Evolutionary conservation across 2,329 filamentous ascomycete genomes (phyloP), one percentile per base, ranked within the genome.

Genomic region (Tolypocladium album): DNA sequence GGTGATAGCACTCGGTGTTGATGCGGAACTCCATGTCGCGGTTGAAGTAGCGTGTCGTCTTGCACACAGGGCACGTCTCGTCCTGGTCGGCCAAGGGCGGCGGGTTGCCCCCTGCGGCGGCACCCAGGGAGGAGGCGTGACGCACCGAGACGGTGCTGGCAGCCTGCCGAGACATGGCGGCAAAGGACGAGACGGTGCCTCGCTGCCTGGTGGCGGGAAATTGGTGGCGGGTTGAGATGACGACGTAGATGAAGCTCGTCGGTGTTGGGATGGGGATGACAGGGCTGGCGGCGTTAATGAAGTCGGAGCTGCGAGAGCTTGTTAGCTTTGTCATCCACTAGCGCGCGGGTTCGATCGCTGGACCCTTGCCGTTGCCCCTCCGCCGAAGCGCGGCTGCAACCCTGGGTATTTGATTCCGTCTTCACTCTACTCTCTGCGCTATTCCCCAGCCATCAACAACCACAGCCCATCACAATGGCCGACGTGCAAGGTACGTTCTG

Each of bases 1-100:
- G 91, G 80, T 99, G 94, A 80, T 99, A 99, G 83, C 94, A 99
- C 80, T 96, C 92, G 11, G 93, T 91, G 74, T 97, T 97, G 78
- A 99, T 92, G 67, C 94, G 88, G 77, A 99, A 97, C 65, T 88
- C 84, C 84, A 99, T 92, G 77, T 92, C 88, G 62, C 87, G 87
- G 79, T 97, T 97, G 69, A 97, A 88, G 79, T 97, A 97, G 65
- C 92, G 90, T 62, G 90, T 90, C 61, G 92, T 95, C 77, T 97
- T 97, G 88, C 94, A 99, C 67, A 97, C 90, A 61, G 93, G 94
- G 77, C 94, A 99, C 71, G 92, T 89, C 75, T 97, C 92, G 66
- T 80, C 78, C 57, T 71, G 62, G 63, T 73, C 60, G 62, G 62
- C 9, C 27, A 53, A 59, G 27, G 67, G 66, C 11, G 65, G 59